Evolutionary conservation across 2,329 filamentous ascomycete species (phyloP).

Genomic region (Penicillium italicum): DNA sequence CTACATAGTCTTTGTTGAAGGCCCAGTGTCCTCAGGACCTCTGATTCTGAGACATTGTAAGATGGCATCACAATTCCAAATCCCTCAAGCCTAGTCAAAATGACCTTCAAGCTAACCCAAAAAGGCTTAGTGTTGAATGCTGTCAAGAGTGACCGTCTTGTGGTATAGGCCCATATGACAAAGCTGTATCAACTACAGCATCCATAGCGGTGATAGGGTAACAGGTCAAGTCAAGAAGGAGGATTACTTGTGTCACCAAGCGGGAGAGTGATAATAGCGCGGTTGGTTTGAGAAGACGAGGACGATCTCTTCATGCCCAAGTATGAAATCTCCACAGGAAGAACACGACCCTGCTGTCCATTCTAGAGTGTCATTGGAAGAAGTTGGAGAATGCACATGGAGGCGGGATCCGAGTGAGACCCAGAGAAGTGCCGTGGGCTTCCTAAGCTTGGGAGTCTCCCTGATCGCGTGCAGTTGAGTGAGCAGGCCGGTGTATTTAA

Average conservation of each 20-base stretch:
- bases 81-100: not conserved
- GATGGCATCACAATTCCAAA: not conserved
- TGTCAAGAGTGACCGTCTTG: conserved; percentile 53
- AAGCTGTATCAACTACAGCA: conserved; percentile 51
- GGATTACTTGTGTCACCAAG: conserved; percentile 56
- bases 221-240: conserved; percentile 51
- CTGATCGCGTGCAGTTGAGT: conserved; percentile 50
- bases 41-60: not conserved
- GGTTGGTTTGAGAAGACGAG: conserved; percentile 62
- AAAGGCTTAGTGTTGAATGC: conserved; percentile 42
- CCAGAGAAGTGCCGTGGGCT: conserved; percentile 52
- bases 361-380: conserved; percentile 58
- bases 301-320: conserved; percentile 54
- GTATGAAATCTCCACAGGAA: conserved; percentile 50
- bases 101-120: conserved; percentile 21
- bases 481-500: conserved; percentile 53
- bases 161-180: conserved; percentile 55
- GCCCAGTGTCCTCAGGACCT: not conserved
- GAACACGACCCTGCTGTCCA: conserved; percentile 53
- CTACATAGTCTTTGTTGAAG: not conserved
- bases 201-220: conserved; percentile 59
- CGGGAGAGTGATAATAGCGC: conserved; percentile 58
- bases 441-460: conserved; percentile 51
- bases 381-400: conserved; percentile 50
- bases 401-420: conserved; percentile 49